phyloP scores from a whole-genome alignment of 495 filamentous ascomycete species.

The Podospora comata region DNA sequence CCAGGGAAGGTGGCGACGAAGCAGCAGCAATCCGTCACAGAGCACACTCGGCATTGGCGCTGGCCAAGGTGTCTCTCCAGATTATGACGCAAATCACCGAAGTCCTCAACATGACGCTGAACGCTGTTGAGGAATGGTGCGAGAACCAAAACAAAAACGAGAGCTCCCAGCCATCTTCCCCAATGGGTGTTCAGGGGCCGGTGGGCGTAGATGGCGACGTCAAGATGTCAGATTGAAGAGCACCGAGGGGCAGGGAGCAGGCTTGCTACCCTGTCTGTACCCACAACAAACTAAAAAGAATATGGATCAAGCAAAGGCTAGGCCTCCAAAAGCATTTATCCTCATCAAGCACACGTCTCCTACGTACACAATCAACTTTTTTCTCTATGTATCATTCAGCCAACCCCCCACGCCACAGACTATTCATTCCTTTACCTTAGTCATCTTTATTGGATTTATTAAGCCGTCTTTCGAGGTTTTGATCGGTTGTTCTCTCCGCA shows the following conservation, averaged over 20 bases:
- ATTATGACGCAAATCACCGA: conserved; percentile 83
- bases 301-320: not conserved
- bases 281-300: not conserved
- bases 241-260: not conserved
- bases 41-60: conserved; percentile 69
- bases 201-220: conserved; percentile 13
- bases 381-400: not conserved
- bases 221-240: conserved; percentile 16
- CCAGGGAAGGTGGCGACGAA: conserved; percentile 35
- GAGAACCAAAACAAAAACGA: conserved; percentile 63
- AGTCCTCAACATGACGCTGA: conserved; percentile 77
- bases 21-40: conserved; percentile 42
- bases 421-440: not conserved
- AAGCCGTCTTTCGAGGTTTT: not conserved
- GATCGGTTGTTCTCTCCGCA: not conserved
- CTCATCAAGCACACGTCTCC: not conserved
- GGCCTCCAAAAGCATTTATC: not conserved
- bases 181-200: conserved; percentile 4
- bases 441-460: not conserved
- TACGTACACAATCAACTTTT: not conserved
- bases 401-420: not conserved
- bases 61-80: conserved; percentile 83
- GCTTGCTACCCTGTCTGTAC: not conserved
- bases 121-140: conserved; percentile 85
- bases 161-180: conserved; percentile 20